Conservation (phyloP, 108 stramenopile genomes). For the Pseudonitzschia multistriata region DNA sequence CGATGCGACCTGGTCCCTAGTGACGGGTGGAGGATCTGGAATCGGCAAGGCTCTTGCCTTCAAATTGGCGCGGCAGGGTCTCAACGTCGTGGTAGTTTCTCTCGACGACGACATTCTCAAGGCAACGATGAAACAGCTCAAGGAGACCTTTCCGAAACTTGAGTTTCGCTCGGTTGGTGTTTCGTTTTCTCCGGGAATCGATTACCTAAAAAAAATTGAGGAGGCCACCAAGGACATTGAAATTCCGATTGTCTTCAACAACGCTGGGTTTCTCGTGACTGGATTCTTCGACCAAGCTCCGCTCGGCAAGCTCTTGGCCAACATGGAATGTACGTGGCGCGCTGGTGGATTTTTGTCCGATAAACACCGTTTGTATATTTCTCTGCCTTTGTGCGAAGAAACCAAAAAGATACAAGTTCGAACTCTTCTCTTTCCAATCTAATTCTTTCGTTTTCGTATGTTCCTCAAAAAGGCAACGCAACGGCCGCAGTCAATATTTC, state of each 20-base stretch:
- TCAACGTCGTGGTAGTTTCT: constrained; percentile 97
- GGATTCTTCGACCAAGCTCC: constrained; percentile 97
- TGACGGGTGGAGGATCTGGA: constrained; percentile 94
- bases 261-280: constrained; percentile 98
- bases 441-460: neutral
- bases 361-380: too few relatives aligned
- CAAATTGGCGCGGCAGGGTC: constrained; percentile 89
- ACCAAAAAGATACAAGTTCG: too few relatives aligned
- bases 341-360: neutral
- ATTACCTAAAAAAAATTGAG: constrained; percentile 84
- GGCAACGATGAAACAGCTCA: constrained; percentile 79
- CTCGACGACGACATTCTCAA: constrained; percentile 90
- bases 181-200: constrained; percentile 82
- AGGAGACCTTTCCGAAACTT: constrained; percentile 65
- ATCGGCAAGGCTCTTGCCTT: constrained; percentile 95
- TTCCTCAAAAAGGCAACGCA: constrained; percentile 68
- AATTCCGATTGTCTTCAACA: constrained; percentile 92
- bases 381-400: too few relatives aligned
- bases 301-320: constrained; percentile 84
- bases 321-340: constrained; percentile 74
- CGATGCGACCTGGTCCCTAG: constrained; percentile 94
- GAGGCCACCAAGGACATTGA: constrained; percentile 87
- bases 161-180: constrained; percentile 90
- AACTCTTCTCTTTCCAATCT: too few relatives aligned
- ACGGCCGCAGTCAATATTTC: constrained; percentile 91